Evolutionary conservation across 1,139 yeast genomes (phyloP).

Genomic region (Eremothecium gossypii): DNA sequence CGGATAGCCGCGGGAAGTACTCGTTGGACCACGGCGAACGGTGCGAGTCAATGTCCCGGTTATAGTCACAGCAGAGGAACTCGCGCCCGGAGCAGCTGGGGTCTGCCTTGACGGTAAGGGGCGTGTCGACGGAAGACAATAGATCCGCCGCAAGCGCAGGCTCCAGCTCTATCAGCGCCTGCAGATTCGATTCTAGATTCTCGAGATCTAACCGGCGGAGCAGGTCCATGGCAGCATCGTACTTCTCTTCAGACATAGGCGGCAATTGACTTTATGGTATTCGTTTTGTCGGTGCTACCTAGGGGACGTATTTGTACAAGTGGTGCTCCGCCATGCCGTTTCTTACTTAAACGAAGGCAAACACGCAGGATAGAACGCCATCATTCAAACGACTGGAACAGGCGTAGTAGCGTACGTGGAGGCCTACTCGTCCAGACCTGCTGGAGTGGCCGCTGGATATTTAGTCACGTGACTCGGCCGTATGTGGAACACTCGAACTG

Average conservation of each 20-base stretch:
- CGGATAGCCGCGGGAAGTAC: slow-evolving; percentile 54
- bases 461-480: no score
- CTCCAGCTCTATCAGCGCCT: slow-evolving; percentile 59
- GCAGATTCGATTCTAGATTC: slow-evolving; percentile 51
- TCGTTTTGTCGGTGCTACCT: background rate
- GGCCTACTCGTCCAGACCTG: no score
- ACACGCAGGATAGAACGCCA: no score
- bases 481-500: no score
- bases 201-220: slow-evolving; percentile 81
- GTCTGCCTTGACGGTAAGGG: slow-evolving; percentile 56
- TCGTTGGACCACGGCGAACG: slow-evolving; percentile 88
- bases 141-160: slow-evolving; percentile 86
- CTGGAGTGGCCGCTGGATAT: no score
- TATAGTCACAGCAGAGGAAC: slow-evolving; percentile 84
- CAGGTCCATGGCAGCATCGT: slow-evolving; percentile 82
- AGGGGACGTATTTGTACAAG: background rate
- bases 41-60: slow-evolving; percentile 87
- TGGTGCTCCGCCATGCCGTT: no score
- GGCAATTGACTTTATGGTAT: background rate
- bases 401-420: no score
- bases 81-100: slow-evolving; percentile 38
- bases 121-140: slow-evolving; percentile 80
- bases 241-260: slow-evolving; percentile 41
- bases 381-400: no score
- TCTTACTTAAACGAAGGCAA: no score